Base-by-base conservation (phyloP, 345 rosid species). In the Noccaea caerulescens region DNA sequence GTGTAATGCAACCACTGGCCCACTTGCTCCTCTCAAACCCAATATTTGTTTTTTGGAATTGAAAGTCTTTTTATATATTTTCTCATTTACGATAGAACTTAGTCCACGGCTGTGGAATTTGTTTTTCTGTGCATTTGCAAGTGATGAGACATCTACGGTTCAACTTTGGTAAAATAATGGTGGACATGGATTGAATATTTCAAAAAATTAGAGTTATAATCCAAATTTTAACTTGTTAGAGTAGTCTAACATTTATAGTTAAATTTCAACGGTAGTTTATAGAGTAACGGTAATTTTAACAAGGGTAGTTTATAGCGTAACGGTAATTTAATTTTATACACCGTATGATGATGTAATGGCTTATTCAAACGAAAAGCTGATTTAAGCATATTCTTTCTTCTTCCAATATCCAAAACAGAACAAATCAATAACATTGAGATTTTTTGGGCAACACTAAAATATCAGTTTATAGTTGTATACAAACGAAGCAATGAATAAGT, bases 371-470 rank as follows among this genome's bases (percentile, higher is more conserved):
- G 7, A 42, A 42, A 4, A 42, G 23, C 49, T 25, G 27, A 10
- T 37, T 10, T 51, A 20, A 68, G 56, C 47, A 49, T 58, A 69
- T 69, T 47, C 58, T 41, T 70, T 38, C 8, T 8, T 37, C 45
- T 56, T 9, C 55, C 9, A 68, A 10, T 34, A n/a, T 42, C 5
- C 41, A 12, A 54, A n/a, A 13, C 4, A 8, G 10, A 12, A 20
- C 23, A 20, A 49, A 49, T 49, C 32, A 38, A 11, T 38, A 23
- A 10, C 33, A 50, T 32, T 66, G 3, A 12, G 7, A 6, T 45
- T 27, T 38, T 66, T 66, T n/a, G 36, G 37, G 14, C n/a, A 50
- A 36, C 20, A 64, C 33, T 36, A 46, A 1, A 10, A 8, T 67
- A 27, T 41, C 1, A 30, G 30, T 14, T 41, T 30, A 39, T 66